These are phyloP conservation scores for Chalciporus chontae DNA, from an alignment of 768 basidiomycete species.

Conservation along the genomic window DNA sequence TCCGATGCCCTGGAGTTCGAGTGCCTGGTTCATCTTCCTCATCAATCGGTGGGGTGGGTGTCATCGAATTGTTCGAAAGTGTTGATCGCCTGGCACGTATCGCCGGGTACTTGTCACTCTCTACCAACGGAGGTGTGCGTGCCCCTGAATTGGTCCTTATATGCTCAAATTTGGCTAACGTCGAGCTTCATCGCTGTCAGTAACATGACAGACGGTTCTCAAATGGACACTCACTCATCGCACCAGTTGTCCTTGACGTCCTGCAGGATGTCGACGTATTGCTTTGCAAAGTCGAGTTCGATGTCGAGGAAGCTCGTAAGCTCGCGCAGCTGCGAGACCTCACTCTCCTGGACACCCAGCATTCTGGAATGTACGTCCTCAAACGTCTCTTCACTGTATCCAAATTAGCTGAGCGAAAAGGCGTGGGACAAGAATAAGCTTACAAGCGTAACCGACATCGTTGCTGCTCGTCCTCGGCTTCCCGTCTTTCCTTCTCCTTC, in stretches of 20 bases:
- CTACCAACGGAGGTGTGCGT: slow-evolving; percentile 13
- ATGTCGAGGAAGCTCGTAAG: slow-evolving; percentile 68
- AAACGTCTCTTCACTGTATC: slow-evolving; percentile 73
- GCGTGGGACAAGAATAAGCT: slow-evolving; percentile 21
- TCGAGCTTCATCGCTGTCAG: slow-evolving; percentile 26
- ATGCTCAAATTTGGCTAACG: slow-evolving; percentile 25
- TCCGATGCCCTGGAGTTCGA: slow-evolving; percentile 31
- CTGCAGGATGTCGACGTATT: slow-evolving; percentile 69
- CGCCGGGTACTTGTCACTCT: slow-evolving; percentile 30
- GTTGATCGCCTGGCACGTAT: slow-evolving; percentile 33
- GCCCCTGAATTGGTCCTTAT: slow-evolving; percentile 17
- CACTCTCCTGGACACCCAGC: slow-evolving; percentile 75
- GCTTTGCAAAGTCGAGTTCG: slow-evolving; percentile 69
- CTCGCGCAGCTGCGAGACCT: slow-evolving; percentile 66
- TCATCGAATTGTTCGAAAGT: slow-evolving; percentile 13
- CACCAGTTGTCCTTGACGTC: slow-evolving; percentile 70
- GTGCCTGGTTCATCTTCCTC: slow-evolving; percentile 34
- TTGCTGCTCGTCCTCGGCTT: slow-evolving; percentile 80
- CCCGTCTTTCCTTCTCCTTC: slow-evolving; percentile 66
- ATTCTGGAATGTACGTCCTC: slow-evolving; percentile 84
- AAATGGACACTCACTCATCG: slow-evolving; percentile 45
- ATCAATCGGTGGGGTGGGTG: slow-evolving; percentile 23
- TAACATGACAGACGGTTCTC: neutral
- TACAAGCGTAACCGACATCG: slow-evolving; percentile 74
- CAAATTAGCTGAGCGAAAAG: slow-evolving; percentile 8